Evolutionary conservation across 2,329 filamentous ascomycete genomes (phyloP), one percentile per base, ranked within the genome.

Genomic region (Corniculantispora saksenae): DNA sequence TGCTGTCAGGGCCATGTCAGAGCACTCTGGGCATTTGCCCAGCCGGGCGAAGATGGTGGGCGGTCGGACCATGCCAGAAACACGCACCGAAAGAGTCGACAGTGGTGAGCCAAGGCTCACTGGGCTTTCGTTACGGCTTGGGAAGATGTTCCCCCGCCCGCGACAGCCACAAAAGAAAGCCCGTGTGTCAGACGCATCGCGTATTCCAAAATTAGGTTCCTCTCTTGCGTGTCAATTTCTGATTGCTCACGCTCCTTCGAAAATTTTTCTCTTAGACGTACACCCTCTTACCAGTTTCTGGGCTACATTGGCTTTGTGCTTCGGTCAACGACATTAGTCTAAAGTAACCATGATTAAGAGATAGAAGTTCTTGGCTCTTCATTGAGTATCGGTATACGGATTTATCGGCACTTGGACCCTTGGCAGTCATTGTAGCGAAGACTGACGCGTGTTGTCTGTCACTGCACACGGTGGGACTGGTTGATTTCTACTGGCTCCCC

Each of bases 11-110:
- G 45, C 57, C 56, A 23, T 9, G 23, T 3, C 7, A 12, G 51
- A n/a, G 51, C 8, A 8, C 19, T 9, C 19, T 32, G n/a, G 32
- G 51, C 9, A 12, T 27, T 7, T 38, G 9, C 32, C 21, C 15
- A 19, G 27, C 38, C 27, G 23, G 35, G 5, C 17, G 23, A n/a
- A 48, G 56, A 25, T 3, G n/a, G 29, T 7, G 12, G 19, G 13
- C 23, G 48, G 35, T 43, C 48, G 59, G 59, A 10, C 57, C 29
- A 29, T 53, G 48, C 59, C 59, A 53, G 48, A 61, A 61, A 23
- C 23, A 61, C 53, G 9, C 8, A 38, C 57, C 57, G 21, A 25
- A 15, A 21, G 23, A 5, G 57, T 25, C 50, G 59, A 27, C 21
- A 9, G 21, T 53, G 47, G 17, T 54, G 38, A 48, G 29, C 48